Conservation (phyloP, 441 rosid genomes). For the Bocquillonia castaneifolia region DNA sequence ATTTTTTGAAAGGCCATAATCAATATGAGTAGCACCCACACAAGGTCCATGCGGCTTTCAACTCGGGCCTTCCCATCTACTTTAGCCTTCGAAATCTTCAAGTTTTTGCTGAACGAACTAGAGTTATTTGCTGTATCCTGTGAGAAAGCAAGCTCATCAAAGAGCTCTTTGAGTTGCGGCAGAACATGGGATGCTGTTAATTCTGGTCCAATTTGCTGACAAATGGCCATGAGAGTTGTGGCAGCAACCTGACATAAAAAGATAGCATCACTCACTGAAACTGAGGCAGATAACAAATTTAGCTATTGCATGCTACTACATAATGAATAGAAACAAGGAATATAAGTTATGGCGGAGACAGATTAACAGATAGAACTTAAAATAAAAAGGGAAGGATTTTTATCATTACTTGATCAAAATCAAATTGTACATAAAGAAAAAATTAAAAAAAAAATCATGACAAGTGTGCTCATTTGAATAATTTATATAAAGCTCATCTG, state of each 20-base stretch:
- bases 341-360: not conserved
- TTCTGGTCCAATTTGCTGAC: slow-evolving; percentile 89
- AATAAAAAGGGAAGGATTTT: not conserved
- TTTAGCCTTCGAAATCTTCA: slow-evolving; percentile 40
- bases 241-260: slow-evolving; percentile 69
- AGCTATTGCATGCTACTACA: slow-evolving; percentile 2
- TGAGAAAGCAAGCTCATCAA: slow-evolving; percentile 94
- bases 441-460: slow-evolving; percentile 10
- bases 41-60: slow-evolving; percentile 86
- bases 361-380: not conserved
- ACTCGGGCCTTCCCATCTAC: slow-evolving; percentile 54
- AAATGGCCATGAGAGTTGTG: slow-evolving; percentile 61
- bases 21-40: slow-evolving; percentile 56
- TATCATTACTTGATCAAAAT: slow-evolving; percentile 4
- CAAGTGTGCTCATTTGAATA: not conserved
- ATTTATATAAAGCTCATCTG: too few relatives aligned
- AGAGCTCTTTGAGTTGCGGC: slow-evolving; percentile 85
- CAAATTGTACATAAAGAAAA: slow-evolving; percentile 8
- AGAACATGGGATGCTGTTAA: slow-evolving; percentile 78
- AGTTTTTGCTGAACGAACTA: slow-evolving; percentile 45
- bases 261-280: slow-evolving; percentile 11
- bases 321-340: not conserved
- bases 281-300: slow-evolving; percentile 8
- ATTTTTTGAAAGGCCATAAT: slow-evolving; percentile 18
- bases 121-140: slow-evolving; percentile 46